Evolutionary conservation across 164 flowering plant genomes (phyloP).

Genomic region (Chimonanthus praecox): DNA sequence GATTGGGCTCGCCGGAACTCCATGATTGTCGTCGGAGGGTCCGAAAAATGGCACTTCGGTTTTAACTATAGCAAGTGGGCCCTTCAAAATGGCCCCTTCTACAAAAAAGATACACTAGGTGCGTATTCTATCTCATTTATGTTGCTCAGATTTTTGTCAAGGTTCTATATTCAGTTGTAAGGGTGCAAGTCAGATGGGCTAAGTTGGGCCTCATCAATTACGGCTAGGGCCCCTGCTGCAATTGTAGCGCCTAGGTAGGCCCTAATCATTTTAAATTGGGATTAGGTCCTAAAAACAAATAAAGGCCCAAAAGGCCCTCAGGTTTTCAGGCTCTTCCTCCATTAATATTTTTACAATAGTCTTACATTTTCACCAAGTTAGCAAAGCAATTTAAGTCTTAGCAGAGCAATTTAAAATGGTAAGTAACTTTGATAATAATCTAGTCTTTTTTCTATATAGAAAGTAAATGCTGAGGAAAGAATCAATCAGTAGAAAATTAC

Average conservation of each 20-base stretch:
- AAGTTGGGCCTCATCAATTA: not conserved
- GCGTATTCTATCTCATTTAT: not conserved
- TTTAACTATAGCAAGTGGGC: conserved; percentile 48
- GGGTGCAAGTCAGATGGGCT: not conserved
- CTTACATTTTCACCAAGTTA: no score
- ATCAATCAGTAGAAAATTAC: not conserved
- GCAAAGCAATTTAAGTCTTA: no score
- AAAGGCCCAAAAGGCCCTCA: no score
- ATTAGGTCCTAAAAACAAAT: no score
- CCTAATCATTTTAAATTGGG: no score
- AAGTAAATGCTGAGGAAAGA: no score
- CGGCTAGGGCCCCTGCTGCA: not conserved
- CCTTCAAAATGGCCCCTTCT: conserved; percentile 30
- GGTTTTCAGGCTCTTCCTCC: no score
- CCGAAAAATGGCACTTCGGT: conserved; percentile 38
- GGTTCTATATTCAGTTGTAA: not conserved
- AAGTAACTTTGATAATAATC: no score
- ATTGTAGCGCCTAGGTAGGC: not conserved
- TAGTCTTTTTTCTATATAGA: no score
- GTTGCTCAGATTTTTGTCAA: not conserved
- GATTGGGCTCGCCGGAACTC: not conserved
- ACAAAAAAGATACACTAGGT: conserved; percentile 41
- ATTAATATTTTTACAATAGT: no score
- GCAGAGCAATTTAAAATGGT: no score
- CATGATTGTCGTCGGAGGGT: conserved; percentile 36